Evolutionary conservation across 2,329 filamentous ascomycete genomes (phyloP), one percentile per base, ranked within the genome.

Genomic region (Escovopsis sp.): DNA sequence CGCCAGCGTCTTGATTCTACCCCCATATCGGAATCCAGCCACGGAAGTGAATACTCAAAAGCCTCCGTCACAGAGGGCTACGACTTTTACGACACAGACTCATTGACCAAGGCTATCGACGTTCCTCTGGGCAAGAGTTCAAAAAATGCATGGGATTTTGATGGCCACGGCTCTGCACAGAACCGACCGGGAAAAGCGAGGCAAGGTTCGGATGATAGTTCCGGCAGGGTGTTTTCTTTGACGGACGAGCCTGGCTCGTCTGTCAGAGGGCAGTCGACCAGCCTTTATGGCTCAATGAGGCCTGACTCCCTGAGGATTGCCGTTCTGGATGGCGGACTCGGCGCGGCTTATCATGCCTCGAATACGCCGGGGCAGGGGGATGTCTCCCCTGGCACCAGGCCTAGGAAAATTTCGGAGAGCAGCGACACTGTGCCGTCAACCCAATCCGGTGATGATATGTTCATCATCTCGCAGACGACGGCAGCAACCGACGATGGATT

Each of bases 11-110:
- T 69, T 10, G 65, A 73, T 51, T 75, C 72, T 1, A 59, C 61
- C 33, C 65, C 72, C 2, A 50, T 73, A 26, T 76, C 73, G 3
- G 60, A 66, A n/a, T 47, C 59, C 18, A 75, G 71, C 51, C 65
- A 70, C 30, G 65, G 67, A 35, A 74, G 68, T 50, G 66, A 63
- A 36, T 49, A 52, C 34, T 65, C 67, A 6, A 65, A 70, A 19
- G 49, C 60, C n/a, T 72, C 70, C 11, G 70, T 64, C 51, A 73
- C 69, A 2, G 75, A 79, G 48, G 76, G 76, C 1, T 80, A 80
- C 50, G 76, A 80, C 55, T 80, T 80, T 51, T 80, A 80, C 52
- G 77, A 75, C 50, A 61, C 75, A 26, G 74, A 75, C n/a, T 69
- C 64, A 26, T 56, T 71, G 43, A 59, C 61, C 39, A 62, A 62